Conservation (phyloP, 2,329 filamentous ascomycete genomes). For the Tothia fuscella region DNA sequence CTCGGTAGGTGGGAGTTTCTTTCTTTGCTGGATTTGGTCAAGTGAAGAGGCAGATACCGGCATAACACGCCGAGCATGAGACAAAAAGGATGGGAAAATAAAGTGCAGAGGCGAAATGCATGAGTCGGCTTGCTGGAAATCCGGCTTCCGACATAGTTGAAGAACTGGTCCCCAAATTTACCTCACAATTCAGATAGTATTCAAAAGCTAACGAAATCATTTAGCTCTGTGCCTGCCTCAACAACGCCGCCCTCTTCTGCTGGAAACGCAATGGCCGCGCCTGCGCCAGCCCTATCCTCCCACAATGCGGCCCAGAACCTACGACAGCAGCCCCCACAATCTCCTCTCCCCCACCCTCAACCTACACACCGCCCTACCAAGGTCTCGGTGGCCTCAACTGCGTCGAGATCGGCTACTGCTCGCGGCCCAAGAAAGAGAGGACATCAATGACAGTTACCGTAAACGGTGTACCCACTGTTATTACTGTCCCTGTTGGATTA, state of each 20-base stretch:
- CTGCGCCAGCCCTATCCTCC: conserved; percentile 3
- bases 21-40: too few species aligned
- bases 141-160: neutral
- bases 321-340: neutral
- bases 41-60: neutral
- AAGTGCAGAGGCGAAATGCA: neutral
- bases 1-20: too few species aligned
- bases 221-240: conserved; percentile 6
- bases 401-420: conserved; percentile 9
- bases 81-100: neutral
- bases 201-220: neutral
- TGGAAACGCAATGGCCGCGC: conserved; percentile 1
- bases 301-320: neutral
- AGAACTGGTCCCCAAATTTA: neutral
- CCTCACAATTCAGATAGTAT: too few species aligned
- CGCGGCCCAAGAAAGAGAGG: neutral
- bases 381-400: conserved; percentile 7
- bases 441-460: neutral
- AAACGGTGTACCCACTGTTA: neutral
- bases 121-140: neutral
- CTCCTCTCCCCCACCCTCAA: neutral
- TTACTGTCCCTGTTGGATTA: neutral
- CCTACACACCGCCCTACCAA: conserved; percentile 4
- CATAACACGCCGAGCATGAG: neutral
- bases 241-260: conserved; percentile 8